Evolutionary conservation across 306 rosid genomes (phyloP), one percentile per base, ranked within the genome.

Genomic region (Albizia julibrissin): DNA sequence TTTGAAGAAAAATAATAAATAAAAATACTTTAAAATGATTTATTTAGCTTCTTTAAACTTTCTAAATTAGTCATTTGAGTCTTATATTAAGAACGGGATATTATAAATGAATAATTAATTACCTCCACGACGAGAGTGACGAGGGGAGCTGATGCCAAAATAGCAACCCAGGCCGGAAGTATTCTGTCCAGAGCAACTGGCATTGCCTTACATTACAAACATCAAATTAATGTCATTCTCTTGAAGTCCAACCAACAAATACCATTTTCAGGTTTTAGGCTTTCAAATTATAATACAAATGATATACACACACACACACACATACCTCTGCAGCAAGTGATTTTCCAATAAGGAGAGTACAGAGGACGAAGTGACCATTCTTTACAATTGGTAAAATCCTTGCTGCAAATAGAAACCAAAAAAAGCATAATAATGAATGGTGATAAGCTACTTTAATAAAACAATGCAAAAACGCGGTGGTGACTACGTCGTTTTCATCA

Each of bases 301-400:
- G n/a, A n/a, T n/a, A n/a, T n/a, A n/a, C n/a, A n/a, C n/a, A n/a
- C n/a, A n/a, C n/a, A n/a, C n/a, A n/a, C n/a, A n/a, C n/a, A n/a
- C 37, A 62, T 89, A 94, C 95, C 98, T 92, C 98, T 86, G 90
- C 80, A 47, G 95, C 94, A 52, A 92, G 69, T 76, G 97, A 85
- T 84, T 94, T 94, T 22, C 88, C 91, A n/a, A 92, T 84, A 46
- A 94, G 97, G 33, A 92, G 95, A 37, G 96, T 92, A 72, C 97
- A 92, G 71, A 94, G 69, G 22, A 92, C 92, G 49, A 94, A 87
- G 83, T 94, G 98, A 40, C 91, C 92, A 44, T 92, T 89, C 89
- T 90, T 94, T 47, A 92, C 94, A 75, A 94, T 75, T 22, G 93
- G 94, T n/a, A 84, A 84, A 79, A 94, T 88, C 87, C 88, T 94